Conservation (phyloP, 2,329 filamentous ascomycete genomes). For the Colletotrichum gigasporum region DNA sequence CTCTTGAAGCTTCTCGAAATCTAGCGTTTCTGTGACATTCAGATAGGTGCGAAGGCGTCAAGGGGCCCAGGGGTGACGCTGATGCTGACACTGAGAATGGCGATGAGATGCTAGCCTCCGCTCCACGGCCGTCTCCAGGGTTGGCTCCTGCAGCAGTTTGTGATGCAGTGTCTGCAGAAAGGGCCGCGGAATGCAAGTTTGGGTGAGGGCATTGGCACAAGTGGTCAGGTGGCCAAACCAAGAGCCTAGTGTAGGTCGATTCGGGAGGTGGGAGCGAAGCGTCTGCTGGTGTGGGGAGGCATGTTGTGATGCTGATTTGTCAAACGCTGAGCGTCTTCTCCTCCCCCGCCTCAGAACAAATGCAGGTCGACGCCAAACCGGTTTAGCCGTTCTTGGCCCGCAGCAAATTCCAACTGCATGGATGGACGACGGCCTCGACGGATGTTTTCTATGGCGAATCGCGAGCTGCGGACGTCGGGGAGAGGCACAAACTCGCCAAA, state of each 20-base stretch:
- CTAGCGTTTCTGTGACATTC: not conserved
- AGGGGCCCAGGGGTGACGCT: not conserved
- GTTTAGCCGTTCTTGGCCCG: slow-evolving; percentile 25
- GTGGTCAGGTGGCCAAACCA: slow-evolving; percentile 18
- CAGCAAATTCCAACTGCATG: slow-evolving; percentile 20
- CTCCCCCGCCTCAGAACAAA: slow-evolving; percentile 15
- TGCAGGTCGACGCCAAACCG: slow-evolving; percentile 16
- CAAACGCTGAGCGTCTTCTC: slow-evolving; percentile 1
- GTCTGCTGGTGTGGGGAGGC: slow-evolving; percentile 21
- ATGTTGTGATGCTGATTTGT: slow-evolving; percentile 20
- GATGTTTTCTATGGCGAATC: not conserved
- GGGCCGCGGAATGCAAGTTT: slow-evolving; percentile 11
- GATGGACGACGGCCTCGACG: slow-evolving; percentile 9
- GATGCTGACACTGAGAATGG: not conserved
- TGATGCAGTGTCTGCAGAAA: slow-evolving; percentile 21
- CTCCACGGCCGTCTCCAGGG: not conserved
- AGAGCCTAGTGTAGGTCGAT: not conserved
- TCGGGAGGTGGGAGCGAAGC: slow-evolving; percentile 1
- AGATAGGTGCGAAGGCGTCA: not conserved
- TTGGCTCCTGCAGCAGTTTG: slow-evolving; percentile 12
- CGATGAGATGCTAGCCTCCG: not conserved
- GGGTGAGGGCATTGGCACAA: not conserved
- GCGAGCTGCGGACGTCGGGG: slow-evolving; percentile 1
- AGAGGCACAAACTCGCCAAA: not conserved
- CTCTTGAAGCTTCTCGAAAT: not conserved